Percentiles rank a stretch among this genome's conserved stretches.
These are phyloP conservation scores for Coemansia sp. DNA, from an alignment of 192 early-diverging fungal genomes.

Conservation along the genomic window DNA sequence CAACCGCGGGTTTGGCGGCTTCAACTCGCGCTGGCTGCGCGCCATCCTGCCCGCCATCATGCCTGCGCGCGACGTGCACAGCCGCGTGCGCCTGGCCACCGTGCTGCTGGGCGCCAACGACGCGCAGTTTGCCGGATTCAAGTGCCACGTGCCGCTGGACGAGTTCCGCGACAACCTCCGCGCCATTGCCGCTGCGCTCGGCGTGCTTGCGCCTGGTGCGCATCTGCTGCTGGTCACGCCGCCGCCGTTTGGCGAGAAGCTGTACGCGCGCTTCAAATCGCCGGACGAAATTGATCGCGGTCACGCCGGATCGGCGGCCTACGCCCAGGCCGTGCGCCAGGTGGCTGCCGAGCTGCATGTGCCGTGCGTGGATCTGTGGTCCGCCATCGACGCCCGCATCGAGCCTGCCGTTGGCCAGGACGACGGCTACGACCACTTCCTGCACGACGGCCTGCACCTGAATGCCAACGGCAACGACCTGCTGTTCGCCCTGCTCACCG, in stretches of 20 bases:
- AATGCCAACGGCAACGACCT: conserved; percentile 39
- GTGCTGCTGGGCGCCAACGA: conserved; percentile 42
- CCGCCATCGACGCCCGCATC: conserved; percentile 12
- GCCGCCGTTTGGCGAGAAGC: conserved; percentile 19
- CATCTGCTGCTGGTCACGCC: conserved; percentile 35
- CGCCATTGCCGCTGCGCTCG: conserved; percentile 4
- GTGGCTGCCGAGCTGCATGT: conserved; percentile 6
- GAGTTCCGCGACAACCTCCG: conserved; percentile 23
- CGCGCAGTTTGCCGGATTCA: conserved; percentile 7
- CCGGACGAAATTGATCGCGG: conserved; percentile 2
- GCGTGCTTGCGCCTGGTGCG: conserved; percentile 3
- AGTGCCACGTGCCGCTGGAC: conserved; percentile 28
- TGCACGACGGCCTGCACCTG: conserved; percentile 34
- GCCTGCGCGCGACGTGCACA: background rate
- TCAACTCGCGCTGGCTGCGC: conserved; percentile 21
- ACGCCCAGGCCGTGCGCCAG: conserved; percentile 12
- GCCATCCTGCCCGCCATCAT: conserved; percentile 12
- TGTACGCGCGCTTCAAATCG: background rate
- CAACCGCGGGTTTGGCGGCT: conserved; percentile 41
- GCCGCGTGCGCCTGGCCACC: conserved; percentile 7
- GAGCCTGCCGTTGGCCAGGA: background rate
- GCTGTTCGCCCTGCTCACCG: conserved; percentile 15
- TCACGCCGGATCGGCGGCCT: background rate
- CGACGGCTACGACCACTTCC: conserved; percentile 17
- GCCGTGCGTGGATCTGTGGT: conserved; percentile 37